A percentile compares a stretch with the other conserved stretches of the same genome.
phyloP scores from a whole-genome alignment of 2,329 filamentous ascomycete genomes.

The Sclerotinia subarctica region DNA sequence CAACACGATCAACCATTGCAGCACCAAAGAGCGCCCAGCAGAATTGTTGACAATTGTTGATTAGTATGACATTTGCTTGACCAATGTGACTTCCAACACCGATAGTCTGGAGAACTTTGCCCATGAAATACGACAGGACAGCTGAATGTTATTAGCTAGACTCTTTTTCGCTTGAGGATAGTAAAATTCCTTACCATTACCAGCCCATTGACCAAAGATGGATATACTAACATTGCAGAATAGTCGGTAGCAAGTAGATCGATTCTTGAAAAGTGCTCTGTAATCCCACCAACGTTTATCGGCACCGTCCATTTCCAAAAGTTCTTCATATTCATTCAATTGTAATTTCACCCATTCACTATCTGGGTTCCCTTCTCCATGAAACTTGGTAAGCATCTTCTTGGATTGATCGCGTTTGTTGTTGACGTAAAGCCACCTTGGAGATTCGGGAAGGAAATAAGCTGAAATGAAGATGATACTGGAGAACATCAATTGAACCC shows the following conservation, averaged over 20 bases:
- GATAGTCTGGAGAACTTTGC: conserved; percentile 50
- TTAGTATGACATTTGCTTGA: conserved; percentile 53
- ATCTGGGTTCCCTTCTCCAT: conserved; percentile 50
- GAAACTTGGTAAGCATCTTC: conserved; percentile 52
- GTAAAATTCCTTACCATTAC: conserved; percentile 32
- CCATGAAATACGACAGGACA: conserved; percentile 53
- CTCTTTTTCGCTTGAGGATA: neutral
- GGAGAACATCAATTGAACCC: conserved; percentile 46
- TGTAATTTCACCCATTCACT: conserved; percentile 52
- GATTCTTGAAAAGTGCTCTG: conserved; percentile 50
- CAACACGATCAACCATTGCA: conserved; percentile 53
- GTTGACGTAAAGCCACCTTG: conserved; percentile 58
- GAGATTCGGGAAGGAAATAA: conserved; percentile 59
- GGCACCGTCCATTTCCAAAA: conserved; percentile 47
- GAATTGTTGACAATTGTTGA: conserved; percentile 54
- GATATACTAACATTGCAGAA: conserved; percentile 51
- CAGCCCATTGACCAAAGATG: conserved; percentile 52
- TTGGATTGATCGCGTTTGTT: conserved; percentile 52
- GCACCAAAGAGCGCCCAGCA: conserved; percentile 54
- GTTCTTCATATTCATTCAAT: conserved; percentile 48
- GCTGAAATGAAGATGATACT: conserved; percentile 47
- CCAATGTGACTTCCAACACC: conserved; percentile 48
- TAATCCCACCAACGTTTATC: conserved; percentile 58
- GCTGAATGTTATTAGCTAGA: conserved; percentile 28
- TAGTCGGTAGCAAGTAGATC: conserved; percentile 48